A percentile compares a stretch with the other conserved stretches of the same genome.
These are phyloP conservation scores for Spathaspora arborariae DNA, from an alignment of 805 yeast species.

Conservation along the genomic window DNA sequence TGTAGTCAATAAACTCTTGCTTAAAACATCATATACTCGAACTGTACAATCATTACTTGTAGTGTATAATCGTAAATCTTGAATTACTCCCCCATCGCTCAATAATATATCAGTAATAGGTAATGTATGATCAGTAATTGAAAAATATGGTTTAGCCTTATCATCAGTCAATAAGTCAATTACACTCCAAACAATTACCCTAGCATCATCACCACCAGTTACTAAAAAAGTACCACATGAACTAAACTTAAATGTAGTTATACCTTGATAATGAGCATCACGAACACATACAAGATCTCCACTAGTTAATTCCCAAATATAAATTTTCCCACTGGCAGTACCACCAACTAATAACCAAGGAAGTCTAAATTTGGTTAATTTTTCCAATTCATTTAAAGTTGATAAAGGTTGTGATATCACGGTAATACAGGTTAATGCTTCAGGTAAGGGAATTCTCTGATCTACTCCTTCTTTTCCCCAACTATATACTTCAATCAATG, in stretches of 20 bases:
- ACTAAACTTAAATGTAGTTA: slow-evolving; percentile 57
- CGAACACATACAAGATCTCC: slow-evolving; percentile 70
- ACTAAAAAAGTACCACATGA: slow-evolving; percentile 62
- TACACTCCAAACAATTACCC: slow-evolving; percentile 72
- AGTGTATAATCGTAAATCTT: slow-evolving; percentile 64
- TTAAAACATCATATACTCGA: slow-evolving; percentile 59
- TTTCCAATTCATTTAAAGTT: slow-evolving; percentile 12
- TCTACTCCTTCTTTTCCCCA: slow-evolving; percentile 71
- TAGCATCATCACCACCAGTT: slow-evolving; percentile 78
- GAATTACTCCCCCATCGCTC: slow-evolving; percentile 46
- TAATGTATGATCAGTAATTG: slow-evolving; percentile 60
- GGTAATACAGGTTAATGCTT: slow-evolving; percentile 58
- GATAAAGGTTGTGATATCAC: slow-evolving; percentile 35
- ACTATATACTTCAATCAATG: slow-evolving; percentile 68
- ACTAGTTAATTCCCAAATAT: slow-evolving; percentile 80
- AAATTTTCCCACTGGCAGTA: slow-evolving; percentile 68
- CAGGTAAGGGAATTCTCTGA: slow-evolving; percentile 83
- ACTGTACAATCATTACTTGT: slow-evolving; percentile 73
- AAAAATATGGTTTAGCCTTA: slow-evolving; percentile 50
- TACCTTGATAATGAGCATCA: slow-evolving; percentile 81
- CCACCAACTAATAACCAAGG: slow-evolving; percentile 75
- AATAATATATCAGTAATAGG: slow-evolving; percentile 48
- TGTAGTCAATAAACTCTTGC: slow-evolving; percentile 53
- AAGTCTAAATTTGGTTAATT: slow-evolving; percentile 40
- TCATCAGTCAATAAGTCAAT: slow-evolving; percentile 49